Evolutionary conservation across 345 rosid genomes (phyloP).

Genomic region (Acer yangbiense): DNA sequence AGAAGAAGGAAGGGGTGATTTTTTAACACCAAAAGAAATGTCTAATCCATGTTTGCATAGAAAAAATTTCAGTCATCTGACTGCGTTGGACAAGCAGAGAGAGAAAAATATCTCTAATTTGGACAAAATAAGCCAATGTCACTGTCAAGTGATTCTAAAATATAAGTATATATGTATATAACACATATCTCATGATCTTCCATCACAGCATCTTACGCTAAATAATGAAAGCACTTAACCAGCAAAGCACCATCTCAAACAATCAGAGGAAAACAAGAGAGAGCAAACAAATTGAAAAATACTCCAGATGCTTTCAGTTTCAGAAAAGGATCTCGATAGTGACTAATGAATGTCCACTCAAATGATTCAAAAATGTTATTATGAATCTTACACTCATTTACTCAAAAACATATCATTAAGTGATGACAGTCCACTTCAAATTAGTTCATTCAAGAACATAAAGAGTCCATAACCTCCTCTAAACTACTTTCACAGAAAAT

Average conservation of each 20-base stretch:
- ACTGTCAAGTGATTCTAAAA: not conserved
- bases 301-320: not conserved
- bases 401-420: not conserved
- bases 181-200: not conserved
- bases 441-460: not conserved
- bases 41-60: not conserved
- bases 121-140: not conserved
- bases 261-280: not conserved
- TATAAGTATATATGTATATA: not conserved
- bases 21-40: not conserved
- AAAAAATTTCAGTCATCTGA: not conserved
- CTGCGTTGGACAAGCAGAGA: not conserved
- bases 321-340: not conserved
- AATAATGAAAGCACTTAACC: not conserved
- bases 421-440: not conserved
- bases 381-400: not conserved
- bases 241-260: not conserved
- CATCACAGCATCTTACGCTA: not conserved
- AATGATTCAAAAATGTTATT: not conserved
- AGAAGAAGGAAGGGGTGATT: not conserved
- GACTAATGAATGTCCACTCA: not conserved
- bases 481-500: not conserved
- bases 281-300: not conserved
- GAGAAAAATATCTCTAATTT: not conserved
- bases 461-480: not conserved